Percentiles rank a stretch among this genome's conserved stretches.
These are phyloP conservation scores for Pilasporangium apinafurcum DNA, from an alignment of 352 stramenopile genomes.

Conservation along the genomic window DNA sequence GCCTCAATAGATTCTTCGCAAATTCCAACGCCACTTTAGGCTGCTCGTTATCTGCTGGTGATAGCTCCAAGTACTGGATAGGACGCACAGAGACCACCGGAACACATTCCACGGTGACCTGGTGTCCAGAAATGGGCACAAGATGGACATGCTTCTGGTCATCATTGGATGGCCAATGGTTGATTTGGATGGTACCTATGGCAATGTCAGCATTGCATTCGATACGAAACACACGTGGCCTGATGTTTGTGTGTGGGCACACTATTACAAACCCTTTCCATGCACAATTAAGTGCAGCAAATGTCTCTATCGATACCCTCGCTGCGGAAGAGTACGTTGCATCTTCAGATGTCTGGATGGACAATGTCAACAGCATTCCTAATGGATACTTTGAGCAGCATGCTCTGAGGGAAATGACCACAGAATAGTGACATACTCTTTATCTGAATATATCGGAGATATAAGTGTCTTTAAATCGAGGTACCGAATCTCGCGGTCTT, in stretches of 20 bases:
- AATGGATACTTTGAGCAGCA: too few species aligned
- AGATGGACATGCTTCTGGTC: not conserved
- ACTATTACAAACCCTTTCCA: not conserved
- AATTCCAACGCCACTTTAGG: constrained; percentile 39
- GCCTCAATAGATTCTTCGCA: constrained; percentile 44
- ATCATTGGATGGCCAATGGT: constrained; percentile 33
- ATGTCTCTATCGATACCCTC: too few species aligned
- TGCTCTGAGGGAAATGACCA: too few species aligned
- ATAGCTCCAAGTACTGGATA: constrained; percentile 47
- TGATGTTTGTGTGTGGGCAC: not conserved
- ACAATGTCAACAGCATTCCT: too few species aligned
- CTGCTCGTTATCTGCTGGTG: constrained; percentile 21
- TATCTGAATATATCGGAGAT: too few species aligned
- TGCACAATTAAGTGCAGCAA: too few species aligned
- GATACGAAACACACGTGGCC: constrained; percentile 31
- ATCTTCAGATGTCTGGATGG: too few species aligned
- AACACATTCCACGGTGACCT: constrained; percentile 15
- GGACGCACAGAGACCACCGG: constrained; percentile 18
- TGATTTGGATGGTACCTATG: constrained; percentile 18
- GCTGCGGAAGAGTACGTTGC: too few species aligned
- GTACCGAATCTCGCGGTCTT: too few species aligned
- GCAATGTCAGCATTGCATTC: constrained; percentile 13
- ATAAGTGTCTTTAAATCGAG: too few species aligned
- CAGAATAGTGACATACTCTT: too few species aligned
- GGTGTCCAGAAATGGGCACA: not conserved